Percentiles rank a stretch among this genome's conserved stretches.
Evolutionary conservation across 192 early-diverging fungal species (phyloP).

Genomic region (Gonapodya sp.): DNA sequence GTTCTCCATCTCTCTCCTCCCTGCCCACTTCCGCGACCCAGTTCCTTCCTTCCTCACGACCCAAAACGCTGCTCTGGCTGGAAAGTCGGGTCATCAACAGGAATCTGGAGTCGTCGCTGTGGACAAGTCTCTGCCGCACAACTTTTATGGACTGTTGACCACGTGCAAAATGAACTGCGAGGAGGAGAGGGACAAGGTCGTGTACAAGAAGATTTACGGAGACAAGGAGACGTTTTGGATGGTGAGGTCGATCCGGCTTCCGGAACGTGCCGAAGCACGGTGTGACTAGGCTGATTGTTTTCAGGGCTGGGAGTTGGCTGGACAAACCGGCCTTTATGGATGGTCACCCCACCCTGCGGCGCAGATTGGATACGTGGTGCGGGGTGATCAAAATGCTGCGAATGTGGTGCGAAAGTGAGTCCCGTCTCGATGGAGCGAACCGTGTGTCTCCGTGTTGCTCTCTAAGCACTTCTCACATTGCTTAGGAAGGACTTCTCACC

Average conservation of each 20-base stretch:
- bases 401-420: background rate
- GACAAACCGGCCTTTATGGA: background rate
- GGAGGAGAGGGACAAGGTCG: slow-evolving; percentile 32
- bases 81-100: background rate
- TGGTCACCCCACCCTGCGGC: background rate
- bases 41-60: background rate
- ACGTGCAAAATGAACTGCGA: background rate
- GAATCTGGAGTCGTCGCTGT: slow-evolving; percentile 5
- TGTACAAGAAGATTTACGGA: slow-evolving; percentile 37
- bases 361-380: background rate
- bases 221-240: slow-evolving; percentile 70
- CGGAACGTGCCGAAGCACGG: background rate
- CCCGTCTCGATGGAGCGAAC: background rate
- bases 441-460: background rate
- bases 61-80: background rate
- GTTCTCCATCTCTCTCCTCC: background rate
- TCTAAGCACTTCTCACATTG: background rate
- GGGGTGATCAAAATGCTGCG: background rate
- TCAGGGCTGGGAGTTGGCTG: background rate
- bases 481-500: background rate
- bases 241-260: slow-evolving; percentile 5
- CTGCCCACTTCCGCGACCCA: background rate
- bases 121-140: background rate
- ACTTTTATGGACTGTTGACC: background rate
- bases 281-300: background rate